phyloP scores from a whole-genome alignment of 441 rosid genomes.

The Populus tomentosa region DNA sequence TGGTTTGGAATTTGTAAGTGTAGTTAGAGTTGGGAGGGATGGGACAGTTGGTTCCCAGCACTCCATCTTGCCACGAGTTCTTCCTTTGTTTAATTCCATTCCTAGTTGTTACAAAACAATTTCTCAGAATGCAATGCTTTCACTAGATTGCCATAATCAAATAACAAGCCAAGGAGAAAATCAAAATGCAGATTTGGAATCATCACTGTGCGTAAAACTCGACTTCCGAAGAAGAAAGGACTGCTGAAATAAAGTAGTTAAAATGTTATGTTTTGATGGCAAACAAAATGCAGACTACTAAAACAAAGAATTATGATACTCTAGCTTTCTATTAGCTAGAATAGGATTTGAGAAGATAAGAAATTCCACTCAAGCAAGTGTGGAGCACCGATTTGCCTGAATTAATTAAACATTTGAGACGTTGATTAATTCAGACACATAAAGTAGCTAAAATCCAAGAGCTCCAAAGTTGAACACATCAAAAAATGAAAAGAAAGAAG shows the following conservation, averaged over 20 bases:
- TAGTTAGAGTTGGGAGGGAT: conserved; percentile 79
- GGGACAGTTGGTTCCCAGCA: conserved; percentile 87
- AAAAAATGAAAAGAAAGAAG: not conserved
- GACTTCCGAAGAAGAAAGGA: too few relatives aligned
- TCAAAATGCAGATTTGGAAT: not conserved
- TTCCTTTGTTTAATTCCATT: conserved; percentile 95
- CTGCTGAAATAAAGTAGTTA: too few relatives aligned
- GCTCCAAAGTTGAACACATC: not conserved
- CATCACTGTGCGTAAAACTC: too few relatives aligned
- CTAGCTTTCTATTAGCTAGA: too few relatives aligned
- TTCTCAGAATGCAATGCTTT: conserved; percentile 1
- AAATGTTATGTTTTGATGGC: too few relatives aligned
- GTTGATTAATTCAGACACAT: too few relatives aligned
- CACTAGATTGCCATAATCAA: conserved; percentile 5
- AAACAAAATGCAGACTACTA: too few relatives aligned
- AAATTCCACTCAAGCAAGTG: too few relatives aligned
- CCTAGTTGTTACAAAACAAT: conserved; percentile 35
- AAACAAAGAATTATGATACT: too few relatives aligned
- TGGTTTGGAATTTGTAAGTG: conserved; percentile 79
- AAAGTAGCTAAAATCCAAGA: not conserved
- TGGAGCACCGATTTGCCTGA: too few relatives aligned
- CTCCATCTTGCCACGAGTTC: conserved; percentile 99
- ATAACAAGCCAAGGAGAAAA: not conserved
- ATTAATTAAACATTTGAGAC: too few relatives aligned
- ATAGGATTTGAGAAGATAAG: too few relatives aligned